Evolutionary conservation across 495 filamentous ascomycete genomes (phyloP), one percentile per base, ranked within the genome.

Genomic region (Penicillium mononematosum): DNA sequence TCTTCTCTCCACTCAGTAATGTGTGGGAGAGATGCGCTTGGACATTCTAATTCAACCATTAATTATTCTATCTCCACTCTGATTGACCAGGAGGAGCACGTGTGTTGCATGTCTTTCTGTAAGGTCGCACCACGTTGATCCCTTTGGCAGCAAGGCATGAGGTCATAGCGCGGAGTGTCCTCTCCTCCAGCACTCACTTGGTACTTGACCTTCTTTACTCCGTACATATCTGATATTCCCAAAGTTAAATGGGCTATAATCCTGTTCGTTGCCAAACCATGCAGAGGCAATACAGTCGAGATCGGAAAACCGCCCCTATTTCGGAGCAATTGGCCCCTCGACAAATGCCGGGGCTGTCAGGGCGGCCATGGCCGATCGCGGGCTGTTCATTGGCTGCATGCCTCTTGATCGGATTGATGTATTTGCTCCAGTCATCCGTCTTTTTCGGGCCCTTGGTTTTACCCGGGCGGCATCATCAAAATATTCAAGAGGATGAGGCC

Each of bases 371-470:
- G n/a, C 34, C 59, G 0, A 44, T 61, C 6, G 3, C 62, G 12
- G 27, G 52, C 25, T 62, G 61, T 45, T 55, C 58, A 12, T 42
- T 70, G 17, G 24, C 53, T 20, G 47, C 57, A 19, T 64, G 58
- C 38, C 4, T 62, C 5, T 19, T 67, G 19, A 49, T 68, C 9
- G 29, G 55, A 8, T 41, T 66, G n/a, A n/a, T 45, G 16, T 71
- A 70, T 39, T 19, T 65, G 10, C 39, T 46, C 16, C 42, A 48
- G 4, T 54, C 56, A 8, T 9, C 47, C 7, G 22, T 43, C 9
- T 47, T 49, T 17, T 24, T 58, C 10, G 27, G 16, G 8, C 51
- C 20, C 1, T 58, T 47, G 39, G 36, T 56, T 17, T 16, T 46
- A 14, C 53, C 59, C 8, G 31, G 51, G 4, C 31, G 32, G 5